phyloP scores from a whole-genome alignment of 1,284 basidiomycete genomes.

The Cutaneotrichosporon spelunceum region DNA sequence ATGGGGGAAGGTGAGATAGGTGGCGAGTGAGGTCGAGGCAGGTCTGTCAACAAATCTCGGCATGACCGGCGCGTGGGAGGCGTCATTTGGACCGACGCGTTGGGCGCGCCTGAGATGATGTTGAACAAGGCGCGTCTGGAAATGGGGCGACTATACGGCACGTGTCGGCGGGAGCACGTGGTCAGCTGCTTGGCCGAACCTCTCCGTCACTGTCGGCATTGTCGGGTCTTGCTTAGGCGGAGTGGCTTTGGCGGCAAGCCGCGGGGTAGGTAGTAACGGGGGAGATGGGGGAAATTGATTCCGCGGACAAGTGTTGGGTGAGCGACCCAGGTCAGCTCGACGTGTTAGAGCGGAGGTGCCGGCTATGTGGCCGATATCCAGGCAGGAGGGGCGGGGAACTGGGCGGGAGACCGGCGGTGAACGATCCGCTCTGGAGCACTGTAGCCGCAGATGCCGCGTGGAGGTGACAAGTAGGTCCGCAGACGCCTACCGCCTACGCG shows the following conservation, averaged over 20 bases:
- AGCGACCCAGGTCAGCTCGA: background rate
- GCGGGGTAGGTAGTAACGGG: background rate
- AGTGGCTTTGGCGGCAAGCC: background rate
- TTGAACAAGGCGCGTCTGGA: background rate
- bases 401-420: background rate
- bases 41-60: slow-evolving; percentile 2
- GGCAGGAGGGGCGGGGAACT: background rate
- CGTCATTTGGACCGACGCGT: background rate
- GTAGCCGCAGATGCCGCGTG: too few species aligned
- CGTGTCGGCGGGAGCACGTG: background rate
- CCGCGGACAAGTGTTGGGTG: background rate
- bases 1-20: background rate
- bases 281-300: slow-evolving; percentile 3
- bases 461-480: background rate
- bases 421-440: background rate
- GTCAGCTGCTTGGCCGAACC: background rate
- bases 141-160: background rate
- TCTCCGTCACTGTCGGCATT: slow-evolving; percentile 1
- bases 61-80: background rate
- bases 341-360: background rate
- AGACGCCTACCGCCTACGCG: slow-evolving; percentile 7
- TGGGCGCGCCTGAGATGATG: background rate
- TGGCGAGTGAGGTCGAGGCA: background rate
- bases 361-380: background rate
- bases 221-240: background rate